Evolutionary conservation across 2,329 filamentous ascomycete species (phyloP).

Genomic region (Cercospora sp.): DNA sequence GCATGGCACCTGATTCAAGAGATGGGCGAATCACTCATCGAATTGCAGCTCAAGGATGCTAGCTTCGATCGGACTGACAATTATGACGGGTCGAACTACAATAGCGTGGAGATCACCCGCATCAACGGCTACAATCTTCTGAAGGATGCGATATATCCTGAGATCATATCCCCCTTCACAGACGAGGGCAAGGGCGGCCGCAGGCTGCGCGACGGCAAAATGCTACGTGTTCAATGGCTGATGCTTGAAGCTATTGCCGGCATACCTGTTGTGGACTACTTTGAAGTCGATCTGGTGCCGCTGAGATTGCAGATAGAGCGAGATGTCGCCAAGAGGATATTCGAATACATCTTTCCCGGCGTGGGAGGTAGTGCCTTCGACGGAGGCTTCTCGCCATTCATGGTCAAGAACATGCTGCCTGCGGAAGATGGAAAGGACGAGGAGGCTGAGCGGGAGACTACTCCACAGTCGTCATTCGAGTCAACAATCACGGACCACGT

Average conservation of each 20-base stretch:
- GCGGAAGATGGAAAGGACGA: slow-evolving; percentile 51
- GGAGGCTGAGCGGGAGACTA: slow-evolving; percentile 44
- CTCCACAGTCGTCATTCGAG: slow-evolving; percentile 43
- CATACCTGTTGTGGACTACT: slow-evolving; percentile 95
- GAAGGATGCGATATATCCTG: slow-evolving; percentile 86
- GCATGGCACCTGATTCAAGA: slow-evolving; percentile 96
- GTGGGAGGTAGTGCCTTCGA: slow-evolving; percentile 57
- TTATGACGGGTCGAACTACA: slow-evolving; percentile 93
- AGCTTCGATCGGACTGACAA: slow-evolving; percentile 96
- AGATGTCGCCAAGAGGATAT: slow-evolving; percentile 87
- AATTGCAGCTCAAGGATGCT: slow-evolving; percentile 87
- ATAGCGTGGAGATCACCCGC: slow-evolving; percentile 82
- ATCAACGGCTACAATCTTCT: slow-evolving; percentile 88
- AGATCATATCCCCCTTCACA: slow-evolving; percentile 89
- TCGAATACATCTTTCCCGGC: slow-evolving; percentile 96
- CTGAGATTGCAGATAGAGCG: slow-evolving; percentile 91
- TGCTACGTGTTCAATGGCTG: slow-evolving; percentile 94
- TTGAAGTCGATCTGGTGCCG: slow-evolving; percentile 90
- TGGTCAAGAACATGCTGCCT: slow-evolving; percentile 55
- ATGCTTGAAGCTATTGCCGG: slow-evolving; percentile 98
- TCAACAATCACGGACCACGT: slow-evolving; percentile 16
- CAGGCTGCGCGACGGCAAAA: slow-evolving; percentile 69
- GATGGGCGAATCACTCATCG: slow-evolving; percentile 74
- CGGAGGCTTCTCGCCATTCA: slow-evolving; percentile 62
- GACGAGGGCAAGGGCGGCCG: slow-evolving; percentile 60